Base-by-base conservation (phyloP, 1,284 basidiomycete genomes). In the Tilletia setariae region DNA sequence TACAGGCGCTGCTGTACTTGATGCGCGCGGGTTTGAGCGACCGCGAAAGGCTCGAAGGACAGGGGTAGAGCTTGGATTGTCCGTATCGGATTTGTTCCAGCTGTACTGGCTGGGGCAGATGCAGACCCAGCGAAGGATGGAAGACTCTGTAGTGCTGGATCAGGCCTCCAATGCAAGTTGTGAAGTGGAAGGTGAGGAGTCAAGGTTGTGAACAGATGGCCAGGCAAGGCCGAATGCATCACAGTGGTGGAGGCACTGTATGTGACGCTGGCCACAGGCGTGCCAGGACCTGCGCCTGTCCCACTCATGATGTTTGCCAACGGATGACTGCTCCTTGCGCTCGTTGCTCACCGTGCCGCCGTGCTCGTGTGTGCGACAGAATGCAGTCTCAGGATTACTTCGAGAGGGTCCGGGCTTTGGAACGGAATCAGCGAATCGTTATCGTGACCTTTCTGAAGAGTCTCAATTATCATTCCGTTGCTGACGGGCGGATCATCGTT, bases 131-230 rank as follows among this genome's bases (percentile, higher is more conserved):
- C 35, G 11, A 40, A 40, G 35, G 35, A 40, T 6, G 35, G 35
- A 11, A 40, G 35, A 11, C 35, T 40, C 35, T 40, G 35, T 6
- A 44, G 8, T 4, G 64, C 44, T 6, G 64, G 64, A 30, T 47
- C 64, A 25, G 79, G 78, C 42, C 74, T 74, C 80, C 79, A 81
- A 64, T 80, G 79, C 19, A 82, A 63, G 64, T 81, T 82, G 63
- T 79, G 74, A 30, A 82, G 71, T 3, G 80, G 80, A 9, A 82
- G 68, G 63, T 81, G 80, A 62, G 74, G 67, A 13, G 68, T 51
- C 44, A 82, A 70, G 16, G 77, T 68, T 1, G 63, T 65, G 42
- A 74, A 49, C n/a, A 79, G 71, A 67, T 79, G 75, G 9, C 67
- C 68, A 19, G 74, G 72, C 30, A 79, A 70, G 21, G 73, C 70